A percentile compares a stretch with the other conserved stretches of the same genome.
Conservation (phyloP, 495 filamentous ascomycete species). For the Jackrogersella multiformis region DNA sequence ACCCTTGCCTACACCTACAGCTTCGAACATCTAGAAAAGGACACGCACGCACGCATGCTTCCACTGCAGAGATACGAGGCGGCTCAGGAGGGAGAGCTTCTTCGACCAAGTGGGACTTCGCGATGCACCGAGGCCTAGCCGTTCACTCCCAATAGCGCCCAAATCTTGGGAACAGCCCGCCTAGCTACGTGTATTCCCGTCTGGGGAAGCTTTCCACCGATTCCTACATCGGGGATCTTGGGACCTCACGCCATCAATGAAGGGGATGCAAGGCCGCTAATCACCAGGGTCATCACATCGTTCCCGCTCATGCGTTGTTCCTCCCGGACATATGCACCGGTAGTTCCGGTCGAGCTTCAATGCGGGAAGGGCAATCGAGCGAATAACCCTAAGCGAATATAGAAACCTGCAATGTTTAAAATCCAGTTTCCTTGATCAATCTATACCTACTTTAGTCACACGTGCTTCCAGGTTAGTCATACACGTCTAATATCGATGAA, state of each 20-base stretch:
- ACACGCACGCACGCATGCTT: conserved; percentile 44
- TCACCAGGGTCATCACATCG: conserved; percentile 41
- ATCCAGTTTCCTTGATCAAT: conserved; percentile 1
- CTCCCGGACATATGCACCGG: conserved; percentile 42
- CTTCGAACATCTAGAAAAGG: conserved; percentile 39
- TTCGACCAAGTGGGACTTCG: conserved; percentile 33
- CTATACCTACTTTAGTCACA: conserved; percentile 7
- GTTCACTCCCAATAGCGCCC: conserved; percentile 40
- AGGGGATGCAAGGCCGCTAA: conserved; percentile 39
- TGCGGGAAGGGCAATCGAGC: conserved; percentile 19
- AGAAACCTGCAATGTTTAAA: conserved; percentile 12
- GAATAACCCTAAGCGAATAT: conserved; percentile 26
- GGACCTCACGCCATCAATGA: conserved; percentile 38
- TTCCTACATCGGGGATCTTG: conserved; percentile 43
- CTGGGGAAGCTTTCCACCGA: conserved; percentile 41
- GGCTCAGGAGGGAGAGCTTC: conserved; percentile 38
- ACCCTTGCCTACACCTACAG: conserved; percentile 35
- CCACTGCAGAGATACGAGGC: conserved; percentile 43
- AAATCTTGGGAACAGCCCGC: conserved; percentile 43
- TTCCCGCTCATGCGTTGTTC: conserved; percentile 44
- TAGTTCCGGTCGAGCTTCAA: conserved; percentile 42
- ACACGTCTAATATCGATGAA: conserved; percentile 27
- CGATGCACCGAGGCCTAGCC: conserved; percentile 34
- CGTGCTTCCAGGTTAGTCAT: conserved; percentile 18
- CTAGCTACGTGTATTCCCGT: conserved; percentile 43